Evolutionary conservation across 2,329 filamentous ascomycete genomes (phyloP).

Genomic region (Basipetospora chlamydospora): DNA sequence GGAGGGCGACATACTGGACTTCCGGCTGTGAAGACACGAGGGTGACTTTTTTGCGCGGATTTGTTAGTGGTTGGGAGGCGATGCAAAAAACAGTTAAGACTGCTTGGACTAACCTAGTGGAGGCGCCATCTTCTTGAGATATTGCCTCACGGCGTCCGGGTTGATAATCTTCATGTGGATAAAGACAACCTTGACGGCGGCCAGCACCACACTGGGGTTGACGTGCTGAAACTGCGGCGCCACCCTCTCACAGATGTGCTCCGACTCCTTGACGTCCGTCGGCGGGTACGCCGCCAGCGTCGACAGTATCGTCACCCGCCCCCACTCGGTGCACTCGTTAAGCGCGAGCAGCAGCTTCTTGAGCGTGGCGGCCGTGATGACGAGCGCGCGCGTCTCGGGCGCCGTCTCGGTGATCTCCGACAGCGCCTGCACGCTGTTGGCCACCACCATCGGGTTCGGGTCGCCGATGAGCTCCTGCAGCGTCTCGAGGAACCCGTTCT

Average conservation of each 20-base stretch:
- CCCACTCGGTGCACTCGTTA: conserved; percentile 98
- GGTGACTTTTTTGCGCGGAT: conserved; percentile 89
- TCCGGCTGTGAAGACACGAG: conserved; percentile 85
- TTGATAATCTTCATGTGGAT: conserved; percentile 83
- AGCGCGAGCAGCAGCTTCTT: conserved; percentile 95
- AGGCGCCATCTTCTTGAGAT: conserved; percentile 97
- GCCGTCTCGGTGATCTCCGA: conserved; percentile 83
- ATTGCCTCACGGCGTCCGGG: conserved; percentile 64
- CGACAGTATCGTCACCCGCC: conserved; percentile 80
- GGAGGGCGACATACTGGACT: conserved; percentile 90
- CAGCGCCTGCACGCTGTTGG: conserved; percentile 88
- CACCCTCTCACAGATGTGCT: conserved; percentile 95
- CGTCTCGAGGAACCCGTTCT: conserved; percentile 83
- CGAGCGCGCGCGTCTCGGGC: conserved; percentile 76
- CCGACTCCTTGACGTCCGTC: conserved; percentile 81
- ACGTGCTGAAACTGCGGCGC: conserved; percentile 96
- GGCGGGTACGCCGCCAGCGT: conserved; percentile 82
- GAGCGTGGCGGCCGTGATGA: conserved; percentile 66
- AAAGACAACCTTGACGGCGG: conserved; percentile 97
- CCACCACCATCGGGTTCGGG: conserved; percentile 92
- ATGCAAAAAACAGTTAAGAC: conserved; percentile 98
- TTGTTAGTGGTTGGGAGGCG: conserved; percentile 71
- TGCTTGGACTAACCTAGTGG: conserved; percentile 83
- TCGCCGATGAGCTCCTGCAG: conserved; percentile 81
- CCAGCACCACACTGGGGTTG: conserved; percentile 89